Conservation (phyloP, 169 alveolate species). For the Babesia ovata region DNA sequence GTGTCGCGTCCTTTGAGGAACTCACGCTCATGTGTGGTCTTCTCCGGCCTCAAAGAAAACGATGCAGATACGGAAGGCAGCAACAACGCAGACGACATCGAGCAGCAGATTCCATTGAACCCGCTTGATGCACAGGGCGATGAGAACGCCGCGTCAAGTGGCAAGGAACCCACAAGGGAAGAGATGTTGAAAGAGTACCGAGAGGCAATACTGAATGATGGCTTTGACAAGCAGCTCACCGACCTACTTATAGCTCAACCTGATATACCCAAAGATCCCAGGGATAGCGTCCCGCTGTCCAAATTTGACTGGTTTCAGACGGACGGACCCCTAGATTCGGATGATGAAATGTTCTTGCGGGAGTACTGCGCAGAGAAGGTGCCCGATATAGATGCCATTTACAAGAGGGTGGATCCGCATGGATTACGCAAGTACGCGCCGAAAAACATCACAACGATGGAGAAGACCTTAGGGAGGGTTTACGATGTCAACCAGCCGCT, state of each 20-base stretch:
- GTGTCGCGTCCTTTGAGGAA: neutral
- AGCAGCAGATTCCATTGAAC: neutral
- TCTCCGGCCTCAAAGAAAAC: neutral
- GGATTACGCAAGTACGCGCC: slow-evolving; percentile 54
- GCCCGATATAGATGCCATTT: slow-evolving; percentile 49
- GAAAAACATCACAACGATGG: neutral
- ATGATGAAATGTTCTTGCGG: slow-evolving; percentile 45
- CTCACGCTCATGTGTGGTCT: neutral
- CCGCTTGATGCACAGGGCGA: neutral
- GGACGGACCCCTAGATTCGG: slow-evolving; percentile 60
- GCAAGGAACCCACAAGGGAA: neutral
- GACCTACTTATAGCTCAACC: slow-evolving; percentile 6
- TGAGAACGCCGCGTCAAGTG: neutral
- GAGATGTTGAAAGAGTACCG: neutral
- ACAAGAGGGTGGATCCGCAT: slow-evolving; percentile 56
- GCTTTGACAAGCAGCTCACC: slow-evolving; percentile 19
- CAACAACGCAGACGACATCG: slow-evolving; percentile 6
- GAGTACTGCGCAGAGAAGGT: slow-evolving; percentile 36
- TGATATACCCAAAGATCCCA: neutral
- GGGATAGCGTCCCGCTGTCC: neutral
- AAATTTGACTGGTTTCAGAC: slow-evolving; percentile 47
- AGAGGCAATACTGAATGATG: slow-evolving; percentile 9
- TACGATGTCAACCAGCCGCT: slow-evolving; percentile 46
- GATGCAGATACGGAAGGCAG: neutral
- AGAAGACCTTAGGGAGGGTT: slow-evolving; percentile 42